These are phyloP conservation scores for Symbiodinium pilosum DNA, from an alignment of 73 alveolate genomes.

Conservation along the genomic window DNA sequence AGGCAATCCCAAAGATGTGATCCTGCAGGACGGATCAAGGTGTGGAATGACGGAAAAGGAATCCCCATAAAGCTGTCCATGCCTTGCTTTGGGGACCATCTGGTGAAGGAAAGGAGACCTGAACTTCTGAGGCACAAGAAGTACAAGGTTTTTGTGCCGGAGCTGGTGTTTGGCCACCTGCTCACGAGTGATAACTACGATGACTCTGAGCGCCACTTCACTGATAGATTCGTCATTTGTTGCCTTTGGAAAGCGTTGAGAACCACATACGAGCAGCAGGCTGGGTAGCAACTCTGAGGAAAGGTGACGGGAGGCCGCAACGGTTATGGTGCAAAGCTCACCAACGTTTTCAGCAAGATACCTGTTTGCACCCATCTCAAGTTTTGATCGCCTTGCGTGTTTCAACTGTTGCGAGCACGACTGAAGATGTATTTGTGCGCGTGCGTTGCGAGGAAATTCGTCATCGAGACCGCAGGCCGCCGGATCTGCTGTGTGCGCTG, in stretches of 20 bases:
- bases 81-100: neutral
- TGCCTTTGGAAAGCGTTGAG: too few relatives aligned
- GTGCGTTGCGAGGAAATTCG: constrained; percentile 29
- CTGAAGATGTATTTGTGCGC: too few relatives aligned
- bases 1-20: neutral
- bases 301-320: constrained; percentile 88
- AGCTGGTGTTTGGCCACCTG: constrained; percentile 96
- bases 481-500: neutral
- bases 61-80: constrained; percentile 19
- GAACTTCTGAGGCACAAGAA: constrained; percentile 95
- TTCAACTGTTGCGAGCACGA: too few relatives aligned
- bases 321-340: constrained; percentile 99
- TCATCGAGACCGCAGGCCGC: constrained; percentile 56
- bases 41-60: constrained; percentile 58
- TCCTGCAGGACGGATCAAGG: neutral
- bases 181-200: constrained; percentile 99
- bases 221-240: too few relatives aligned
- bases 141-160: constrained; percentile 99
- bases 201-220: constrained; percentile 96
- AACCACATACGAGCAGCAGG: too few relatives aligned
- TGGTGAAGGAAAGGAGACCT: constrained; percentile 93
- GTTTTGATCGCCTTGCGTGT: too few relatives aligned
- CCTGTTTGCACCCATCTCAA: constrained; percentile 98
- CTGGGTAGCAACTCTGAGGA: constrained; percentile 6
- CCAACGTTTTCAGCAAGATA: constrained; percentile 98